phyloP scores from a whole-genome alignment of 345 rosid genomes.

The Raphanus sativus region DNA sequence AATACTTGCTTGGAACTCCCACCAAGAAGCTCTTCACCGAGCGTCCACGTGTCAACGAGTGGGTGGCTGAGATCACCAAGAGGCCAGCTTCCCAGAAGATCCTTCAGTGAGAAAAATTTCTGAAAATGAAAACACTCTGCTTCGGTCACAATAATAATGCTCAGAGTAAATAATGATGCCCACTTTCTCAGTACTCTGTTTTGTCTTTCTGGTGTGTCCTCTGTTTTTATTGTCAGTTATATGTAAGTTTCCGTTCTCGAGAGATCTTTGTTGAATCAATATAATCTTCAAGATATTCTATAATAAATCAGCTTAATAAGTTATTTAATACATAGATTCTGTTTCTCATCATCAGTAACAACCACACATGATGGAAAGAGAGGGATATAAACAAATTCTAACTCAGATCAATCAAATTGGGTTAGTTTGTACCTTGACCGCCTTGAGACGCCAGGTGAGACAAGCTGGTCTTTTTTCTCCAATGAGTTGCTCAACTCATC shows the following conservation, averaged over 20 bases:
- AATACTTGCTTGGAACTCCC: constrained; percentile 43
- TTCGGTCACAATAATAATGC: constrained; percentile 21
- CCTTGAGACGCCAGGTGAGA: constrained; percentile 36
- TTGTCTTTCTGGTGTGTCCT: not conserved
- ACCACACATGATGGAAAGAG: not conserved
- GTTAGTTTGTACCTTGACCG: constrained; percentile 31
- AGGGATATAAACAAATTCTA: not conserved
- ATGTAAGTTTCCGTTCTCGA: not conserved
- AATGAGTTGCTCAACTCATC: constrained; percentile 22
- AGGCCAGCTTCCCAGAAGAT: constrained; percentile 72
- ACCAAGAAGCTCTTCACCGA: constrained; percentile 47
- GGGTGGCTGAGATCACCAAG: constrained; percentile 56
- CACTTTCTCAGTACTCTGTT: not conserved
- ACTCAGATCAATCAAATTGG: not conserved
- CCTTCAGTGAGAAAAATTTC: constrained; percentile 24
- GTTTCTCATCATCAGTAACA: not conserved
- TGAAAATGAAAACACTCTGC: not conserved
- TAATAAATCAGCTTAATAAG: not conserved
- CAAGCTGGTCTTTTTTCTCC: constrained; percentile 28
- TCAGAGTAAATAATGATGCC: constrained; percentile 19
- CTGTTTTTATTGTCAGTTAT: not conserved
- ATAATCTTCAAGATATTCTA: not conserved
- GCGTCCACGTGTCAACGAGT: constrained; percentile 53
- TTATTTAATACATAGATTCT: not conserved
- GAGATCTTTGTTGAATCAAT: constrained; percentile 3